Evolutionary conservation across 768 basidiomycete species (phyloP).

Genomic region (Macrolepiota fuliginosa): DNA sequence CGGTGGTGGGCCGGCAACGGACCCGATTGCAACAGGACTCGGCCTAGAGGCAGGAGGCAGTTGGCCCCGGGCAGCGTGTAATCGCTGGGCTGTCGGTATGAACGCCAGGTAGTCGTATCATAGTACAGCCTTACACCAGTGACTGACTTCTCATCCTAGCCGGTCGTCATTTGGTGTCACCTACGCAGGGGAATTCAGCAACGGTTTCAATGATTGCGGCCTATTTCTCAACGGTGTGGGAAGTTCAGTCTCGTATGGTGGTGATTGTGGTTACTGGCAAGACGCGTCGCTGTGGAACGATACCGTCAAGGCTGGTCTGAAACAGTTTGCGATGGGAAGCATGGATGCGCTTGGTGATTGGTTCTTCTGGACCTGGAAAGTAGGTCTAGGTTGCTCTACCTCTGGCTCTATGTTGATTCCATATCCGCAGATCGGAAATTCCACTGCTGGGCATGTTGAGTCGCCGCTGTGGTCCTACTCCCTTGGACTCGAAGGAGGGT

Average conservation of each 20-base stretch:
- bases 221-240: constrained; percentile 29
- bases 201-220: constrained; percentile 66
- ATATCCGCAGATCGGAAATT: constrained; percentile 32
- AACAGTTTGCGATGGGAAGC: constrained; percentile 57
- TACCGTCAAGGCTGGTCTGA: constrained; percentile 33
- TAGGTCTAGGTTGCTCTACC: constrained; percentile 17
- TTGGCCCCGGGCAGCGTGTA: constrained; percentile 54
- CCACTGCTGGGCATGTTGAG: constrained; percentile 34
- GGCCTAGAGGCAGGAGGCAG: constrained; percentile 38
- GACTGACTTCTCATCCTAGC: constrained; percentile 24
- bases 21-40: constrained; percentile 35
- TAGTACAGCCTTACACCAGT: constrained; percentile 20
- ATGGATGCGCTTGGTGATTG: constrained; percentile 42
- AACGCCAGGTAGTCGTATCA: constrained; percentile 44
- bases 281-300: constrained; percentile 58
- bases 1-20: constrained; percentile 31
- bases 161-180: constrained; percentile 63
- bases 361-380: constrained; percentile 58
- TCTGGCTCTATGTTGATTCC: not conserved
- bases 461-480: constrained; percentile 52
- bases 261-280: constrained; percentile 33
- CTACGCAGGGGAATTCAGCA: constrained; percentile 76
- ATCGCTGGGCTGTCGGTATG: constrained; percentile 53
- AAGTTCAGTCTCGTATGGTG: constrained; percentile 23
- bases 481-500: constrained; percentile 37